Base-by-base conservation (phyloP, 345 rosid species). In the Lumnitzera racemosa region DNA sequence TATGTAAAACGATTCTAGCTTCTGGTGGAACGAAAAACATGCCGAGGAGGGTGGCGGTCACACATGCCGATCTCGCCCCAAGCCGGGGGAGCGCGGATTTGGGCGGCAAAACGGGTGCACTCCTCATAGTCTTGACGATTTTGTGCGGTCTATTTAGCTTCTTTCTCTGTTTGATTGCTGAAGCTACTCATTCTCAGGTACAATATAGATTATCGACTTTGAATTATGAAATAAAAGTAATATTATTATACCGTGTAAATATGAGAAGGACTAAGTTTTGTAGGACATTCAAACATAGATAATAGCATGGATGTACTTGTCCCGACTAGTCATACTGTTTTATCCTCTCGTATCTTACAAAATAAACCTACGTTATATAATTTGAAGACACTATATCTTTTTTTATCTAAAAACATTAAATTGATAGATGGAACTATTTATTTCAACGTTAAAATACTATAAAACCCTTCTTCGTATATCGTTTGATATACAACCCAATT, bases 141-240 rank as follows among this genome's bases (percentile, higher is more conserved):
- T 70, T 86, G 43, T 80, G 75, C 20, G 96, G 99, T 54, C 75
- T 90, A 10, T 70, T 83, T 23, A 82, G 96, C 81, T 94, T 88
- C 76, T 51, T 86, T 58, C 83, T 94, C 41, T 88, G 96, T 61
- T 90, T 94, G 60, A 51, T 86, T 24, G 96, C 96, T 0, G 99
- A 94, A 83, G 95, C 92, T 59, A 80, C 89, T 4, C 92, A 84
- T 67, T 88, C 99, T 48, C 90, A 75, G 92, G 96, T 94, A 70
- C 49, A 3, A 11, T 25, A 11, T 25, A 15, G 12, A 27, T 13
- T 24, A 15, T 0, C 2, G 14, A 20, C 54, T 55, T 48, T 15
- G 0, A 0, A 29, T 23, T 51, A 2, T 56, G 41, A 13, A 52
- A n/a, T 20, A 20, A 20, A 20, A 20, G 20, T 20, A 20, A 20